These are phyloP conservation scores for Lasiodiplodia theobromae DNA, from an alignment of 2,329 filamentous ascomycete species.

Conservation along the genomic window DNA sequence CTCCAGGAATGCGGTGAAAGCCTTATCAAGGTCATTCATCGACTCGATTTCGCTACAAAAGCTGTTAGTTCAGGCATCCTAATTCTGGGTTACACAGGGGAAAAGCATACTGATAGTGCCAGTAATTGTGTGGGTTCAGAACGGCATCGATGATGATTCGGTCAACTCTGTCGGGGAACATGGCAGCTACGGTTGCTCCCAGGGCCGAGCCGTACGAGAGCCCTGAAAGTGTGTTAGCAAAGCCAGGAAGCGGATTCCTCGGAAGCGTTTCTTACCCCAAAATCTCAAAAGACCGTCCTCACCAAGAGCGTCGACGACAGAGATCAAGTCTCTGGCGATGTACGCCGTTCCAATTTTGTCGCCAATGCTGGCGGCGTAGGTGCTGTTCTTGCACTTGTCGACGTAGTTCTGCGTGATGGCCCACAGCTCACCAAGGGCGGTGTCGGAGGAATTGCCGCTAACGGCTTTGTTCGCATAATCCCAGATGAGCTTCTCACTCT, in stretches of 20 bases:
- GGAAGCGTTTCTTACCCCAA: neutral
- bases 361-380: conserved; percentile 39
- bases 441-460: conserved; percentile 30
- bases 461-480: neutral
- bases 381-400: conserved; percentile 23
- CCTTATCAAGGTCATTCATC: neutral
- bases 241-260: conserved; percentile 33
- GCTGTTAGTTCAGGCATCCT: neutral
- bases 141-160: conserved; percentile 54
- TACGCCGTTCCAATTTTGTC: conserved; percentile 53
- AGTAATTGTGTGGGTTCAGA: conserved; percentile 55
- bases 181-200: conserved; percentile 54
- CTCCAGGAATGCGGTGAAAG: neutral
- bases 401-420: conserved; percentile 26
- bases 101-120: conserved; percentile 40
- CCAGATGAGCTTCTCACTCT: neutral
- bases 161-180: conserved; percentile 53
- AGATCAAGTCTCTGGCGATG: conserved; percentile 54
- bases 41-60: neutral
- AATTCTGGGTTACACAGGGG: neutral
- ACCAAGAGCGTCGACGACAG: conserved; percentile 53
- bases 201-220: conserved; percentile 51
- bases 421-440: conserved; percentile 31
- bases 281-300: conserved; percentile 48
- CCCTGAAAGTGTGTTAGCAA: conserved; percentile 22